Percentiles rank a stretch among this genome's conserved stretches.
phyloP scores from a whole-genome alignment of 2,329 filamentous ascomycete species.

The Cladosporium austrohemisphaericum region DNA sequence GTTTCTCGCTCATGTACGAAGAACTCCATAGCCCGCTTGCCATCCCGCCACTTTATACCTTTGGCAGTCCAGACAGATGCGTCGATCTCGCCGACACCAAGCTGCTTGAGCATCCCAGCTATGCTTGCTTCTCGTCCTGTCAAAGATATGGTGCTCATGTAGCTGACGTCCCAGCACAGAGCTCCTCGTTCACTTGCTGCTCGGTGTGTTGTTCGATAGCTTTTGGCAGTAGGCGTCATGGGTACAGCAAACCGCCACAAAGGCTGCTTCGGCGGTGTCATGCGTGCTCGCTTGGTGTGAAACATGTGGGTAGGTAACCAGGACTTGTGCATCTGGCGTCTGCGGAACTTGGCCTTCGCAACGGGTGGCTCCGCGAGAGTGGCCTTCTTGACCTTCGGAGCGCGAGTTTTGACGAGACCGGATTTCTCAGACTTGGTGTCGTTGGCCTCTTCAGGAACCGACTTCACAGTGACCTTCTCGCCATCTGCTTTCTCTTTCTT shows the following conservation, averaged over 20 bases:
- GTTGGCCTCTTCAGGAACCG: background rate
- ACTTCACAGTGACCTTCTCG: slow-evolving; percentile 23
- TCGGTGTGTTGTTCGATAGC: slow-evolving; percentile 82
- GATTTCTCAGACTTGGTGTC: slow-evolving; percentile 18
- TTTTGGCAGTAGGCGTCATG: slow-evolving; percentile 81
- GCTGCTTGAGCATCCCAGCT: slow-evolving; percentile 59
- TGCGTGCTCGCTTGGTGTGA: slow-evolving; percentile 86
- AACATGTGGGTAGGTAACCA: slow-evolving; percentile 95
- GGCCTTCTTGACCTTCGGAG: slow-evolving; percentile 68
- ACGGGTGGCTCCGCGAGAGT: slow-evolving; percentile 60
- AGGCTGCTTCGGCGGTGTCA: slow-evolving; percentile 73
- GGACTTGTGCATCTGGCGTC: slow-evolving; percentile 81
- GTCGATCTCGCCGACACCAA: slow-evolving; percentile 54
- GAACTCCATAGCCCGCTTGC: slow-evolving; percentile 54
- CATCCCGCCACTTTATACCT: slow-evolving; percentile 67
- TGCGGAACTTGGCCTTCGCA: slow-evolving; percentile 70
- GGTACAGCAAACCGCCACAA: slow-evolving; percentile 91
- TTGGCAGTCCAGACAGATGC: slow-evolving; percentile 55
- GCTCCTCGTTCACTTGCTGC: slow-evolving; percentile 71
- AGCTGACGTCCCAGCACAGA: slow-evolving; percentile 90
- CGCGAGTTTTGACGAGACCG: slow-evolving; percentile 35
- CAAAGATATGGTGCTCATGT: slow-evolving; percentile 80
- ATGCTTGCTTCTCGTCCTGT: slow-evolving; percentile 64
- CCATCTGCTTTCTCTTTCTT: slow-evolving; percentile 33
- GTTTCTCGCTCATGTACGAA: slow-evolving; percentile 57